Evolutionary conservation across 2,329 filamentous ascomycete genomes (phyloP).

Genomic region (Nemania bipapillata): DNA sequence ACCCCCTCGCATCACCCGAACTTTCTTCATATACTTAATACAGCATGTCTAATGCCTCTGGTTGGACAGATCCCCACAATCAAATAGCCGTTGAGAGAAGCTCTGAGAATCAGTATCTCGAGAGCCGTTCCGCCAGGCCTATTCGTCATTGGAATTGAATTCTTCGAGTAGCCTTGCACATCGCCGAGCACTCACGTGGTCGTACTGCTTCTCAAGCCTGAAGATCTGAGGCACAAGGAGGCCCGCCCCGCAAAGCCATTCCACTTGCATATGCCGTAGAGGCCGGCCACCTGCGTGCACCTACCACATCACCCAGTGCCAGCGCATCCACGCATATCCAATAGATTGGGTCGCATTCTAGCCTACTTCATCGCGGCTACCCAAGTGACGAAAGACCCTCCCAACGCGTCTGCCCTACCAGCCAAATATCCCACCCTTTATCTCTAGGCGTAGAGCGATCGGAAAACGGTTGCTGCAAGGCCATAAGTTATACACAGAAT

Average conservation of each 20-base stretch:
- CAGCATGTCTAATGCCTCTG: conserved; percentile 55
- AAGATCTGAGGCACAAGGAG: conserved; percentile 59
- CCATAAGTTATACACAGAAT: conserved; percentile 42
- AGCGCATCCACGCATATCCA: conserved; percentile 71
- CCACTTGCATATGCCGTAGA: conserved; percentile 70
- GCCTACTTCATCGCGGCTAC: conserved; percentile 59
- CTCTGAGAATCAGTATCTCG: conserved; percentile 49
- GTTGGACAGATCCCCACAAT: conserved; percentile 57
- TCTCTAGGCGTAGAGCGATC: conserved; percentile 47
- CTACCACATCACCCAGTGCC: conserved; percentile 65
- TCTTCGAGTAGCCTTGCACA: conserved; percentile 47
- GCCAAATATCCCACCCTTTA: conserved; percentile 54
- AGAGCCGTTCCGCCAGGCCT: conserved; percentile 52
- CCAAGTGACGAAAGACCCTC: conserved; percentile 57
- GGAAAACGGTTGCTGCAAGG: conserved; percentile 43
- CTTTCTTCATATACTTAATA: conserved; percentile 55
- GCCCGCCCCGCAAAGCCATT: conserved; percentile 58
- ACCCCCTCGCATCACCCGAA: conserved; percentile 53
- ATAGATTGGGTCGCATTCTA: conserved; percentile 65
- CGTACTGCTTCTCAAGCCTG: conserved; percentile 44
- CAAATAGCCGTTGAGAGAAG: conserved; percentile 49
- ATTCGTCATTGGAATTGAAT: conserved; percentile 48
- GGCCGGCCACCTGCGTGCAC: conserved; percentile 65
- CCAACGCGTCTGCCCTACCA: conserved; percentile 61
- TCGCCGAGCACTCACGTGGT: conserved; percentile 42